Conservation (phyloP, 352 stramenopile genomes). For the Globisporangium iwayamae region DNA sequence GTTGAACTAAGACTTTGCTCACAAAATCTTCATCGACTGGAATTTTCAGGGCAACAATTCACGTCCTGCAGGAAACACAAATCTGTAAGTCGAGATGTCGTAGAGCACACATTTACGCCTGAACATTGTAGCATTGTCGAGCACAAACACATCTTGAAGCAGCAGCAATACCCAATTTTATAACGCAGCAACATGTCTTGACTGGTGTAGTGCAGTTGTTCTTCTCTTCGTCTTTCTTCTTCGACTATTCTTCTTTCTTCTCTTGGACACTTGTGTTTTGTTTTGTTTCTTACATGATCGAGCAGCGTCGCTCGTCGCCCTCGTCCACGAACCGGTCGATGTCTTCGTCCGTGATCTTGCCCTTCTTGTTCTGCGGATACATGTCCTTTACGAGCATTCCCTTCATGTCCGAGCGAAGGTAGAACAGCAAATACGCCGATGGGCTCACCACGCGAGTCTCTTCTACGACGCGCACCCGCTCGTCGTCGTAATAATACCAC, state of each 20-base stretch:
- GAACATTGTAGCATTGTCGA: constrained; percentile 2
- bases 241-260: not conserved
- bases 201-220: not conserved
- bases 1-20: too few relatives aligned
- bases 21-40: not conserved
- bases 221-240: not conserved
- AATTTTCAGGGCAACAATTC: not conserved
- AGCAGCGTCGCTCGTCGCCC: constrained; percentile 74
- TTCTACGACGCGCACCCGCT: constrained; percentile 83
- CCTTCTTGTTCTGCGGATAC: constrained; percentile 83
- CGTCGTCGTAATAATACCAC: constrained; percentile 90
- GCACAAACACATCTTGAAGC: constrained; percentile 5
- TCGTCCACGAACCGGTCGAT: constrained; percentile 87
- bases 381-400: constrained; percentile 76
- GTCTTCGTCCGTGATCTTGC: constrained; percentile 86
- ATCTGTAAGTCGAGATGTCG: not conserved
- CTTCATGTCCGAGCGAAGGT: constrained; percentile 88
- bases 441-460: constrained; percentile 82
- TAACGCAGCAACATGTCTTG: constrained; percentile 1
- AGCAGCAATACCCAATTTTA: not conserved
- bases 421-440: constrained; percentile 92
- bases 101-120: not conserved
- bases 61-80: not conserved
- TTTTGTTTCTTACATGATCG: constrained; percentile 65
- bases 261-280: not conserved